Percentiles rank a stretch among this genome's conserved stretches.
Conservation (phyloP, 345 rosid species). For the Luvunga scandens region DNA sequence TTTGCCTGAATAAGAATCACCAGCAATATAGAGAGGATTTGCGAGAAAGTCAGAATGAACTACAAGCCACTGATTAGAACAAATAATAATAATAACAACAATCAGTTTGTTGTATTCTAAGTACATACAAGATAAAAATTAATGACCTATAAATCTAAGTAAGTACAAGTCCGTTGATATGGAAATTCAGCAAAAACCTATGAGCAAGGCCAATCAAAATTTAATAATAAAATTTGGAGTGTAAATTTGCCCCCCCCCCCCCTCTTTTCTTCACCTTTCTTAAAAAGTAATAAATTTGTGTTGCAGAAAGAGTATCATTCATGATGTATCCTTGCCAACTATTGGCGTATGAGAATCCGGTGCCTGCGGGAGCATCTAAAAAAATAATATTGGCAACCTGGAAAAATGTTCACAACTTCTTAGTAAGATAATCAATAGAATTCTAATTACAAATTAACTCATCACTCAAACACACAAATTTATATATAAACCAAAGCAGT, state of each 20-base stretch:
- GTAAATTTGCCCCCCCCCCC: too few relatives aligned
- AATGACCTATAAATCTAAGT: too few relatives aligned
- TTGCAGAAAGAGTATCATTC: slow-evolving; percentile 16
- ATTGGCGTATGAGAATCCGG: slow-evolving; percentile 40
- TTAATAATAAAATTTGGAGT: neutral
- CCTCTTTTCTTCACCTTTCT: slow-evolving; percentile 23
- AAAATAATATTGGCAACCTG: slow-evolving; percentile 36
- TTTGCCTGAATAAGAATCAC: slow-evolving; percentile 36
- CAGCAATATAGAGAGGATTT: slow-evolving; percentile 32
- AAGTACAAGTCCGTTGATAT: too few relatives aligned
- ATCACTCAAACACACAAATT: neutral
- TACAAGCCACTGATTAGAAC: slow-evolving; percentile 29
- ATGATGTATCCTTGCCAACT: slow-evolving; percentile 2
- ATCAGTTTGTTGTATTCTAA: neutral
- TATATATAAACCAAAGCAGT: neutral
- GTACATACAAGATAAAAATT: too few relatives aligned
- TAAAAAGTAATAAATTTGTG: slow-evolving; percentile 19
- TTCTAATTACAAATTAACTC: neutral
- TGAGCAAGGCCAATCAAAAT: too few relatives aligned
- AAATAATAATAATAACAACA: neutral
- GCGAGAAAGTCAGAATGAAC: slow-evolving; percentile 25
- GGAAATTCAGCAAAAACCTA: too few relatives aligned
- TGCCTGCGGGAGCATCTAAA: slow-evolving; percentile 38
- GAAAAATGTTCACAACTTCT: neutral
- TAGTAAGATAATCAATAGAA: neutral